Evolutionary conservation across 2,329 filamentous ascomycete species (phyloP).

Genomic region (Thielaviopsis punctulata): DNA sequence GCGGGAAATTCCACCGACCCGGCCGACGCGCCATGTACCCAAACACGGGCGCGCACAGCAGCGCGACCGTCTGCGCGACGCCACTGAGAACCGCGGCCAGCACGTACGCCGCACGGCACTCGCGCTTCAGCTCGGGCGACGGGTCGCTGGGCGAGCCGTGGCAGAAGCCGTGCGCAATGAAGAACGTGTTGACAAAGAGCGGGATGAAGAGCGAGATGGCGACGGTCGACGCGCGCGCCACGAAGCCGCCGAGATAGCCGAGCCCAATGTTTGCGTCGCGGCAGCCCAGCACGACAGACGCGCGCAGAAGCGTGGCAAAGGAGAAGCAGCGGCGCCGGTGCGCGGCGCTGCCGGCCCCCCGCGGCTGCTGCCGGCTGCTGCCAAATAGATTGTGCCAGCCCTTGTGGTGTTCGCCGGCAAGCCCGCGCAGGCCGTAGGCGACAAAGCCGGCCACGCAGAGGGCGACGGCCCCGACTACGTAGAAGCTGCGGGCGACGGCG

Average conservation of each 20-base stretch:
- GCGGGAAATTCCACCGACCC: constrained; percentile 50
- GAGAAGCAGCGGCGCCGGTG: not conserved
- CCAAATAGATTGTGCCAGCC: constrained; percentile 44
- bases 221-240: constrained; percentile 84
- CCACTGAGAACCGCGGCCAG: constrained; percentile 77
- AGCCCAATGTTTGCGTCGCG: constrained; percentile 63
- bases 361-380: constrained; percentile 14
- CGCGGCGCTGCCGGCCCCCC: not conserved
- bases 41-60: constrained; percentile 73
- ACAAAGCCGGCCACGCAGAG: constrained; percentile 58
- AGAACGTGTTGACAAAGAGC: constrained; percentile 81
- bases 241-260: constrained; percentile 85
- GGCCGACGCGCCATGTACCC: constrained; percentile 65
- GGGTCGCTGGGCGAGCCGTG: constrained; percentile 45
- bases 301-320: constrained; percentile 30
- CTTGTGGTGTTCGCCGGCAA: constrained; percentile 62
- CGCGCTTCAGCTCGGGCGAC: constrained; percentile 60
- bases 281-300: constrained; percentile 53
- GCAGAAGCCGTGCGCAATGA: constrained; percentile 66
- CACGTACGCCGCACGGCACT: constrained; percentile 75
- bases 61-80: constrained; percentile 69
- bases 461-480: constrained; percentile 61
- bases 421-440: constrained; percentile 54
- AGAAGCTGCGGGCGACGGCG: constrained; percentile 73
- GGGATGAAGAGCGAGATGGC: constrained; percentile 92